Percentiles rank a stretch among this genome's conserved stretches.
These are phyloP conservation scores for Cryptosporidium meleagridis DNA, from an alignment of 169 alveolate species.

Conservation along the genomic window DNA sequence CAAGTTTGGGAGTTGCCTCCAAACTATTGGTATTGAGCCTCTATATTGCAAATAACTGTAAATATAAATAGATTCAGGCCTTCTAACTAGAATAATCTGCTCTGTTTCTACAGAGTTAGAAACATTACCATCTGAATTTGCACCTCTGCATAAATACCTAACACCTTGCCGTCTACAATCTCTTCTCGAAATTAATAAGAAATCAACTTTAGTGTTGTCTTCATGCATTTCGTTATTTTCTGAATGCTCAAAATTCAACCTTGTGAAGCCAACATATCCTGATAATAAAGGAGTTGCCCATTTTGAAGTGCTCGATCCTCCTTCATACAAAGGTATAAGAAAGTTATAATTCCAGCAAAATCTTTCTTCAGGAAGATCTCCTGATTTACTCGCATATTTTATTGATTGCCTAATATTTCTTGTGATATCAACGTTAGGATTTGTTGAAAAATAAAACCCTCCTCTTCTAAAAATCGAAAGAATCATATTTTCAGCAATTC, in stretches of 20 bases:
- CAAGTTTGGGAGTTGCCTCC: slow-evolving; percentile 90
- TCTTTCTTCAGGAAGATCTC: slow-evolving; percentile 67
- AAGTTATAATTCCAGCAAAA: slow-evolving; percentile 69
- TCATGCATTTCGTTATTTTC: neutral
- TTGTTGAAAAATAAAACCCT: slow-evolving; percentile 63
- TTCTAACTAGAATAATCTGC: slow-evolving; percentile 87
- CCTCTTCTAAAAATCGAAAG: slow-evolving; percentile 64
- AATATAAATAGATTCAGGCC: slow-evolving; percentile 79
- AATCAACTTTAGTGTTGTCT: slow-evolving; percentile 13
- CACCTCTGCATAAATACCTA: slow-evolving; percentile 94
- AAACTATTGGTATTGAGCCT: slow-evolving; percentile 95
- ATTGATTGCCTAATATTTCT: slow-evolving; percentile 49
- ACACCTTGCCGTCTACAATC: slow-evolving; percentile 94
- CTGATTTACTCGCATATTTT: slow-evolving; percentile 25
- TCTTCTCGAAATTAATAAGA: slow-evolving; percentile 90
- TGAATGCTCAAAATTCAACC: slow-evolving; percentile 18
- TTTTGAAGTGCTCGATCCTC: slow-evolving; percentile 55
- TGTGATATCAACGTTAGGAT: slow-evolving; percentile 24
- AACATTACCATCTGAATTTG: slow-evolving; percentile 86
- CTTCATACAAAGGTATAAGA: slow-evolving; percentile 47
- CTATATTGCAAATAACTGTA: slow-evolving; percentile 92
- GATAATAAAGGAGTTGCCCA: slow-evolving; percentile 69
- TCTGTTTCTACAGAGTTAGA: slow-evolving; percentile 97
- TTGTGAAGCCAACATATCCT: slow-evolving; percentile 48
- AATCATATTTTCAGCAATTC: slow-evolving; percentile 56